Conservation (phyloP, 2,329 filamentous ascomycete genomes). For the Claviceps cyperi region DNA sequence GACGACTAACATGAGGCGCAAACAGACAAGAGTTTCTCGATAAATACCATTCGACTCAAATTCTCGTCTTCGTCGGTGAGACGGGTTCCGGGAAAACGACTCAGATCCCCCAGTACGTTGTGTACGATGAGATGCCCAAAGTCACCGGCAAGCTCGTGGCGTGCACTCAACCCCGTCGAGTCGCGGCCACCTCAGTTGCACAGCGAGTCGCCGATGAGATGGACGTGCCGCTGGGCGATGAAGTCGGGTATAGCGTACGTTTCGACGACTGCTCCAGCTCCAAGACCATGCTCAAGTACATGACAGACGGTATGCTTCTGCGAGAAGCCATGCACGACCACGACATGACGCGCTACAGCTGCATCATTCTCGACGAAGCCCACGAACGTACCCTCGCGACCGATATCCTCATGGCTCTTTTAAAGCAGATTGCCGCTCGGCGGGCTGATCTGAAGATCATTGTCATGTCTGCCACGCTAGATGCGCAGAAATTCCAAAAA, state of each 20-base stretch:
- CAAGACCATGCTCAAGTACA: conserved; percentile 93
- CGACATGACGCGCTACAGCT: conserved; percentile 81
- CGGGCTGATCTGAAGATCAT: conserved; percentile 91
- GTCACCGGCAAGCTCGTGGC: conserved; percentile 77
- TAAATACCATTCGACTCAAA: conserved; percentile 86
- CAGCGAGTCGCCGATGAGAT: conserved; percentile 96
- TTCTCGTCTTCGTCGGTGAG: conserved; percentile 96
- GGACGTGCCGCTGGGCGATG: conserved; percentile 81
- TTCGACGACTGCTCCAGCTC: conserved; percentile 89
- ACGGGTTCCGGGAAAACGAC: conserved; percentile 99
- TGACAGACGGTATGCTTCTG: conserved; percentile 98
- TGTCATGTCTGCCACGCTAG: conserved; percentile 96
- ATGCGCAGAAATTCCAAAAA: conserved; percentile 93
- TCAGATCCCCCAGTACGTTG: conserved; percentile 95
- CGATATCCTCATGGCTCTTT: conserved; percentile 89
- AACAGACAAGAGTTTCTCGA: conserved; percentile 76
- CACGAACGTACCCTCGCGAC: conserved; percentile 96
- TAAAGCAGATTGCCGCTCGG: conserved; percentile 76
- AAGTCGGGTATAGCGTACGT: conserved; percentile 97
- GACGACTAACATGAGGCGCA: neutral
- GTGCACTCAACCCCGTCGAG: conserved; percentile 93
- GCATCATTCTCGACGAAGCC: conserved; percentile 95
- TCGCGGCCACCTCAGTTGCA: conserved; percentile 96
- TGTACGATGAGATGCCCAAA: conserved; percentile 92
- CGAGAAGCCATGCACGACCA: conserved; percentile 95